Evolutionary conservation across 306 rosid genomes (phyloP), one percentile per base, ranked within the genome.

Genomic region (Dalbergia cochinchinensis): DNA sequence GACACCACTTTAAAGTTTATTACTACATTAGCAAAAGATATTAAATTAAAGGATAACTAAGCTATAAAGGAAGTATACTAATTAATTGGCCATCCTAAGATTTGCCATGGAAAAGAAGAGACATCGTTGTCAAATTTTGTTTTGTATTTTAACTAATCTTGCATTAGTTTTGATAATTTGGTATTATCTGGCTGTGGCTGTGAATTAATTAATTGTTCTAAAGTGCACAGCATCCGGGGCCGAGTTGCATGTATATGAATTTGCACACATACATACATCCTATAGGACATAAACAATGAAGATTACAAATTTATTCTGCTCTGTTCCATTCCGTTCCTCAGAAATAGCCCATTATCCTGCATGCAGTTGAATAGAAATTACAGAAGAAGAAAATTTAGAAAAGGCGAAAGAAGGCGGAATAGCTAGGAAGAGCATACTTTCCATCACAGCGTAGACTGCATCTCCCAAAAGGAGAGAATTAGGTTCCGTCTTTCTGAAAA

Each of bases 381-480:
- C 5, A 54, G 34, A 16, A 71, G 54, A 48, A 22, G 20, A 12
- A 31, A 15, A 5, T 8, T 4, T 45, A 26, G 1, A 47, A 11
- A 37, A 26, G 18, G 22, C 8, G 51, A 7, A 79, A 11, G 6
- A 7, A 33, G 9, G 15, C 2, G 11, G 19, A 71, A 63, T 39
- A 66, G 67, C 31, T 26, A 26, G 31, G 31, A 61, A 79, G 69
- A 79, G 69, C 44, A 44, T 45, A 60, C 78, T 80, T 87, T 83
- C 42, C 63, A 69, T 82, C 44, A 15, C 53, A 72, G 53, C 51
- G 57, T 71, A 53, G 48, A 33, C 74, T 69, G 77, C 74, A 77
- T 53, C 72, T 42, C 41, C 66, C 41, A 77, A 81, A 85, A 76
- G 58, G 79, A 78, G 65, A 66, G 89, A 88, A 88, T 78, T 70